Evolutionary conservation across 1,139 yeast genomes (phyloP).

Genomic region (Suhomyces bolitotheri): DNA sequence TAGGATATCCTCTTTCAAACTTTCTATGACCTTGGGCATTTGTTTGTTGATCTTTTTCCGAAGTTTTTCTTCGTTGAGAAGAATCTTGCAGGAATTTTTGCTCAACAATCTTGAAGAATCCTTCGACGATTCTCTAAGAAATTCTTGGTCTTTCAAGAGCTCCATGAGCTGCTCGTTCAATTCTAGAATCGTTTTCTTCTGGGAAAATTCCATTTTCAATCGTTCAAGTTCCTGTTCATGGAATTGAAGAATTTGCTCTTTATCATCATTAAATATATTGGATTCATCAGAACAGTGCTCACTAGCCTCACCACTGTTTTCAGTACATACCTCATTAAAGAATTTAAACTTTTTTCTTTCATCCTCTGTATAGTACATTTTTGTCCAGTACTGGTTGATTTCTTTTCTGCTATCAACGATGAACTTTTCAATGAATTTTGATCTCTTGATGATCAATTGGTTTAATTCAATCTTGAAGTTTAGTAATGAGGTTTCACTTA

Average conservation of each 20-base stretch:
- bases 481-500: conserved; percentile 39
- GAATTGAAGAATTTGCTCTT: conserved; percentile 52
- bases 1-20: conserved; percentile 48
- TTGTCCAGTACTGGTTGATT: conserved; percentile 62
- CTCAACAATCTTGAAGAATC: conserved; percentile 79
- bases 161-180: conserved; percentile 55
- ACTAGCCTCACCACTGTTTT: background rate
- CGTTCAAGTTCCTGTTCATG: conserved; percentile 64
- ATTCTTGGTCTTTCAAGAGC: conserved; percentile 59
- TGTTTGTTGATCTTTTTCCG: conserved; percentile 65
- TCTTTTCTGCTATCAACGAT: conserved; percentile 60
- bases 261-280: conserved; percentile 20
- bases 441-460: conserved; percentile 59
- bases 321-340: conserved; percentile 17
- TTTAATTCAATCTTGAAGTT: conserved; percentile 55
- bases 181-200: conserved; percentile 55
- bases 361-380: conserved; percentile 54
- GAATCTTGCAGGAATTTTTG: conserved; percentile 75
- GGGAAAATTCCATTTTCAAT: conserved; percentile 51
- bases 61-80: conserved; percentile 76
- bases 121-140: conserved; percentile 67
- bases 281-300: background rate
- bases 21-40: conserved; percentile 62
- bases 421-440: conserved; percentile 64
- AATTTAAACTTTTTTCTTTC: conserved; percentile 42